Evolutionary conservation across 768 basidiomycete species (phyloP).

Genomic region (Serendipita indica): DNA sequence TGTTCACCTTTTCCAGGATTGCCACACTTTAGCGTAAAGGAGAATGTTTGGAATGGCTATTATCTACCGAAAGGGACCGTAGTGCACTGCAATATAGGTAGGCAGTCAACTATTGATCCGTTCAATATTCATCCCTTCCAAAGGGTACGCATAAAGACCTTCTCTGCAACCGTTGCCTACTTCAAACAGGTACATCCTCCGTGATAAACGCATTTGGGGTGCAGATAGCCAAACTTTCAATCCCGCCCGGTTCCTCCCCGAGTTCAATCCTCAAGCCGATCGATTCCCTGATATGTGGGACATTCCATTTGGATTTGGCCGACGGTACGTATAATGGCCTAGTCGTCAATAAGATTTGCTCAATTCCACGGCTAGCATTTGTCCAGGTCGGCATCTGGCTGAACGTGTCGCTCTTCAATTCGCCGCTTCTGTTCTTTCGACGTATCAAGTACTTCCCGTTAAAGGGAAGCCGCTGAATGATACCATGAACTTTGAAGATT

Average conservation of each 20-base stretch:
- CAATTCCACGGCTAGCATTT: too few species aligned
- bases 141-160: too few species aligned
- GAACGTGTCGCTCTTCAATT: neutral
- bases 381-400: neutral
- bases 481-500: neutral
- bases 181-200: neutral
- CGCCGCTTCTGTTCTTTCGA: neutral
- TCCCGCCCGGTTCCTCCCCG: neutral
- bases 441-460: neutral
- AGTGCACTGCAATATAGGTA: neutral
- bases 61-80: neutral
- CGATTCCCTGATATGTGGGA: neutral
- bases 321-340: neutral
- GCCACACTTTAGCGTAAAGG: neutral
- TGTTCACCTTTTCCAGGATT: neutral
- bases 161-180: neutral
- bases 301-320: conserved; percentile 3
- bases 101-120: neutral
- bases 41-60: neutral
- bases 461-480: neutral
- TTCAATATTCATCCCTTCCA: too few species aligned
- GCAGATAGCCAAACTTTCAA: conserved; percentile 1
- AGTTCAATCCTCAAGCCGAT: neutral
- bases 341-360: neutral
- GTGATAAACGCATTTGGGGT: neutral